Base-by-base conservation (phyloP, 345 rosid genomes). In the Durio zibethinus region DNA sequence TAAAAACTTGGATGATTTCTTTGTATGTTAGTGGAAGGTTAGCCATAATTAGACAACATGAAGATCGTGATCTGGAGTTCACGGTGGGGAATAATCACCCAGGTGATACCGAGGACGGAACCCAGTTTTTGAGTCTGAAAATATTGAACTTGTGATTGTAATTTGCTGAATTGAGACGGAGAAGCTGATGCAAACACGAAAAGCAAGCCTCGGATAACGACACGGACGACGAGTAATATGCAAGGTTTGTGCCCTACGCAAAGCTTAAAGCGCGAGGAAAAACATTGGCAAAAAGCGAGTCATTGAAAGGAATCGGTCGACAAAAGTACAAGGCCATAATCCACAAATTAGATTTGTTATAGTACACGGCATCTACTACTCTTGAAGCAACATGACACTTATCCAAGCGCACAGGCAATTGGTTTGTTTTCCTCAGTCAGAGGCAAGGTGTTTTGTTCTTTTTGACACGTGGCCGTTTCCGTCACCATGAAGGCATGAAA, bases 111-210 rank as follows among this genome's bases (percentile, higher is more conserved):
- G 12, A 21, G 15, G 10, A 18, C 18, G 25, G 9, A 21, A 76
- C 90, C 74, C 79, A 77, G 67, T 72, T 89, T 82, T 90, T 92
- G 98, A 86, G 80, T 83, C 85, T 90, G 75, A 97, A 89, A 77
- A 15, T 86, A 87, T 80, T 16, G 42, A 16, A 47, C 48, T 40
- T 21, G 65, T 53, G 76, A 65, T 36, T 36, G 50, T 56, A 36
- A 56, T 35, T 56, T 54, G 25, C 31, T 36, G 53, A 56, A 25
- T 16, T 56, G 23, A 23, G 35, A 73, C 56, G 52, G 5, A 21
- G 10, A 5, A 52, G 62, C 7, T 31, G 42, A 16, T 33, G 21
- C 25, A n/a, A 35, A 20, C 68, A 31, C 1, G 7, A n/a, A 36
- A 65, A n/a, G 31, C 36, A 35, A 54, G 47, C 20, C 42, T 48